Evolutionary conservation across 805 yeast species (phyloP).

Genomic region (Wickerhamomyces alni): DNA sequence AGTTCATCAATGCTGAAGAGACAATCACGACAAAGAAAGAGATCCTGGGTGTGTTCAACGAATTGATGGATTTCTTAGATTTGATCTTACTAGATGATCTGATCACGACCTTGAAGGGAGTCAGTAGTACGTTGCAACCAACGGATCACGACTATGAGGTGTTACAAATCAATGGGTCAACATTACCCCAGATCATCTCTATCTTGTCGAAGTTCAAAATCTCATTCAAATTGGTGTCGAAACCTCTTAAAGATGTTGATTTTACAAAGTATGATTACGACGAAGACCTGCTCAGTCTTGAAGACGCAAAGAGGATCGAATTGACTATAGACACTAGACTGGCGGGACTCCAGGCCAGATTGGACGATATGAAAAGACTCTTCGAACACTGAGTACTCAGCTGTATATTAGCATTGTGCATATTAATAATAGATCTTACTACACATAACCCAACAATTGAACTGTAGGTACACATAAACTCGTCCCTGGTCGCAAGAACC

Average conservation of each 20-base stretch:
- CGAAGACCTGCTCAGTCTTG: not conserved
- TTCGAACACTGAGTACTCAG: no score
- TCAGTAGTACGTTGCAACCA: not conserved
- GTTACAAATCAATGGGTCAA: not conserved
- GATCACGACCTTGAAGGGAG: slow-evolving; percentile 8
- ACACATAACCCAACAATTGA: no score
- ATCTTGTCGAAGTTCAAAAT: not conserved
- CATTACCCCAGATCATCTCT: not conserved
- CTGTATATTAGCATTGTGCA: no score
- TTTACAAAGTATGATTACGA: not conserved
- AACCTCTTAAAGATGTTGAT: not conserved
- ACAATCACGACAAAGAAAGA: slow-evolving; percentile 16
- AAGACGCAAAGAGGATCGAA: not conserved
- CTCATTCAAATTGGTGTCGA: not conserved
- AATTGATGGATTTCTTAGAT: slow-evolving; percentile 10
- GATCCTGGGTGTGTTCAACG: slow-evolving; percentile 12
- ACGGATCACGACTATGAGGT: not conserved
- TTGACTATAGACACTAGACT: not conserved
- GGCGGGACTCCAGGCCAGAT: not conserved
- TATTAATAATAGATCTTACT: no score
- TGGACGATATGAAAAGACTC: not conserved
- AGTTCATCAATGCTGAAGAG: slow-evolving; percentile 15
- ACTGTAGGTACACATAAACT: no score
- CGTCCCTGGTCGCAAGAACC: no score
- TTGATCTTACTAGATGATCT: slow-evolving; percentile 14